Base-by-base conservation (phyloP, 2,329 filamentous ascomycete genomes). In the Exophiala lecanii-corni region DNA sequence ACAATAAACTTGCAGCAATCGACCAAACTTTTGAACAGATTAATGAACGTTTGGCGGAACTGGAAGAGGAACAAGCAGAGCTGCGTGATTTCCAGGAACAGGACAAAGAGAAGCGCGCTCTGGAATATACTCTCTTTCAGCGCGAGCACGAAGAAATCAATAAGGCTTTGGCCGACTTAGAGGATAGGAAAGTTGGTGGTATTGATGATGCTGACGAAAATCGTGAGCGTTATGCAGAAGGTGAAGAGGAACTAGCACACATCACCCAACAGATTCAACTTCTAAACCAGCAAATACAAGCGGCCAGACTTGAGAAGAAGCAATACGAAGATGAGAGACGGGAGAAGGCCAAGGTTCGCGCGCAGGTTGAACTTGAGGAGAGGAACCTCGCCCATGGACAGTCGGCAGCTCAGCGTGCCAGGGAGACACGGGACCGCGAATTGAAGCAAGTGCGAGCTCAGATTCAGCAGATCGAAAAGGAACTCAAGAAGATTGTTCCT, bases 31-130 rank as follows among this genome's bases (percentile, higher is more conserved):
- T 98, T 9, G 81, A 84, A 40, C 94, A 92, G 59, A 96, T 98
- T 65, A 89, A 92, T 58, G 87, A 94, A 58, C 82, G 92, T 40
- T 73, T 98, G 41, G 75, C 73, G 28, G 92, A 98, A 64, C 74
- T 98, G 0, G 92, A 98, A 64, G 89, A 95, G 62, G 92, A 98
- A 65, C 97, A 97, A 64, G 89, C 96, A 59, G 94, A 98, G 64
- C 73, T 98, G 28, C 81, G 89, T 34, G 89, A 83, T 5, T 98
- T 89, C 61, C 92, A 97, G 64, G 89, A 95, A 48, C 95, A 94
- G 62, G 92, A 98, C 57, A 82, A 86, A 45, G 89, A 98, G 64
- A 81, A 89, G 46, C 77, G 89, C 53, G 96, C 89, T 62, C 74
- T 98, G 34, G 88, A 97, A 64, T 97, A 97, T 61, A 92, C 89